Conservation (phyloP, 2,329 filamentous ascomycete genomes). For the Xylaria arbuscula region DNA sequence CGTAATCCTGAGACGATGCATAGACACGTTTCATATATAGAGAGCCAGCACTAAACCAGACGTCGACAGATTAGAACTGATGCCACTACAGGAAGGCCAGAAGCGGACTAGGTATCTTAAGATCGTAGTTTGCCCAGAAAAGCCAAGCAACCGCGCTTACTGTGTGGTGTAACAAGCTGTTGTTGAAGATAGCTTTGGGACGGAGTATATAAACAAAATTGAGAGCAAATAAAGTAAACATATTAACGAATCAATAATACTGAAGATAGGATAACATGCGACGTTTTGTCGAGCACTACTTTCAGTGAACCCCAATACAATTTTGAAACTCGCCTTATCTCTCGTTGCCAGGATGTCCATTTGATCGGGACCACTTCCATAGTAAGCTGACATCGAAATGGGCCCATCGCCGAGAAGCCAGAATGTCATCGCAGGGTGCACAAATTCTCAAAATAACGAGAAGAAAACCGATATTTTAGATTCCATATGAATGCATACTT, state of each 20-base stretch:
- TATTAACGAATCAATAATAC: not conserved
- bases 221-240: not conserved
- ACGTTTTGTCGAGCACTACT: not conserved
- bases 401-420: conserved; percentile 11
- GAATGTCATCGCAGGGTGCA: conserved; percentile 17
- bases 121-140: not conserved
- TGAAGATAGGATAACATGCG: not conserved
- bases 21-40: too few relatives aligned
- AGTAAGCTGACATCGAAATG: conserved; percentile 35
- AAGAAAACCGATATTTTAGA: not conserved
- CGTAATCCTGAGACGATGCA: too few relatives aligned
- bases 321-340: conserved; percentile 6
- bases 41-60: too few relatives aligned
- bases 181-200: not conserved
- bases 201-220: not conserved
- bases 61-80: too few relatives aligned
- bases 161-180: not conserved
- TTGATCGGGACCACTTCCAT: not conserved
- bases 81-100: too few relatives aligned
- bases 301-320: not conserved
- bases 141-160: not conserved
- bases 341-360: not conserved
- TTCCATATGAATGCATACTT: not conserved
- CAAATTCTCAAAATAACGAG: not conserved
- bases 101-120: too few relatives aligned